A percentile compares a stretch with the other conserved stretches of the same genome.
phyloP scores from a whole-genome alignment of 495 filamentous ascomycete species.

The Daldinia concentrica region DNA sequence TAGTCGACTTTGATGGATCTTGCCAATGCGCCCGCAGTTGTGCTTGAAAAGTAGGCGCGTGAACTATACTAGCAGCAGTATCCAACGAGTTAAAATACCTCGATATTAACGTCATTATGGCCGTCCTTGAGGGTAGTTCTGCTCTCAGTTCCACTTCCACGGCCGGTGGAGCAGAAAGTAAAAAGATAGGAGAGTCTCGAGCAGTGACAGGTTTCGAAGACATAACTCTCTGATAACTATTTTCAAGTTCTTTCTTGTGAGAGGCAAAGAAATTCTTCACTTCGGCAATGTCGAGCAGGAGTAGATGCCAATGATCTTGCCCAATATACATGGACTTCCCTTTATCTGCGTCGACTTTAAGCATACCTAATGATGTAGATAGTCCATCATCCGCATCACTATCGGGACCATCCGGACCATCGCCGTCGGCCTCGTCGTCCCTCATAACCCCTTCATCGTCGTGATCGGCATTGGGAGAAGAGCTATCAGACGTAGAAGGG shows the following conservation, averaged over 20 bases:
- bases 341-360: conserved; percentile 85
- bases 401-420: conserved; percentile 67
- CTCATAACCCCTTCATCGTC: conserved; percentile 59
- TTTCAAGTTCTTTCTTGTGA: conserved; percentile 66
- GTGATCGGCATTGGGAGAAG: conserved; percentile 71
- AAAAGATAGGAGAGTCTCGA: conserved; percentile 70
- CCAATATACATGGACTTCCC: conserved; percentile 85
- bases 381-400: conserved; percentile 87
- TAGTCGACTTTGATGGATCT: conserved; percentile 77
- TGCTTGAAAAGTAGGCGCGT: conserved; percentile 85
- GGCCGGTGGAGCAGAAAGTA: conserved; percentile 77
- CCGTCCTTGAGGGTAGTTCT: conserved; percentile 80
- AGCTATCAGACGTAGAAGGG: conserved; percentile 69
- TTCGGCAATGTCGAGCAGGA: conserved; percentile 90
- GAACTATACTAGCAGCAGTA: conserved; percentile 74
- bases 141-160: conserved; percentile 78
- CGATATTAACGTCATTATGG: conserved; percentile 81
- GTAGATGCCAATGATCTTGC: conserved; percentile 88
- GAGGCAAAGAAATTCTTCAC: conserved; percentile 85
- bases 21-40: conserved; percentile 91
- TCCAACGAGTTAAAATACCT: conserved; percentile 71
- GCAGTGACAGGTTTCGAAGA: conserved; percentile 67
- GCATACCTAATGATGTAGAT: conserved; percentile 82
- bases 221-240: conserved; percentile 69
- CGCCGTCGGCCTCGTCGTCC: conserved; percentile 65